Evolutionary conservation across 1,139 yeast species (phyloP), one percentile per base, ranked within the genome.

Genomic region (Sugiyamaella paludigena): DNA sequence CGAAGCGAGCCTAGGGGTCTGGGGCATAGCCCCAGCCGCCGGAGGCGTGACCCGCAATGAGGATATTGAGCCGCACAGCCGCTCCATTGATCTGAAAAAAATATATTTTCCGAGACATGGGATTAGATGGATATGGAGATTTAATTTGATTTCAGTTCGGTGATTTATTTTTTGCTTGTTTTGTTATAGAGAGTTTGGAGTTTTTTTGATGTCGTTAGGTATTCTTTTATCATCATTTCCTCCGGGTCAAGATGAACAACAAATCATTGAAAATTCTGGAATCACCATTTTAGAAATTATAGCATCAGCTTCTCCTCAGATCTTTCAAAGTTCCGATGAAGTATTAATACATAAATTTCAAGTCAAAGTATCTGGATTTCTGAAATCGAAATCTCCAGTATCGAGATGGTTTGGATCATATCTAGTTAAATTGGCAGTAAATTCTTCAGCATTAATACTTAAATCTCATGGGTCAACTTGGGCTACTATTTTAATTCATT

Each of bases 401-500:
- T 55, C 56, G 10, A 58, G 71, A 27, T 66, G 69, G 53, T 61
- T 64, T 45, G 75, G 70, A 1, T 63, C 68, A 11, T 59, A 61
- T 40, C 47, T 70, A 19, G 70, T 65, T 8, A 53, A 60, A 7
- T 53, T 55, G 1, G 58, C 69, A 1, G 55, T 66, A 12, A 56
- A 54, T 10, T 51, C 31, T 62, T 64, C 53, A 40, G 66, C 70
- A 63, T 58, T 57, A 7, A 55, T 64, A 40, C 49, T 70, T 32
- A 61, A 60, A 40, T 53, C 65, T 40, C 83, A 84, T 52, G 94
- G 95, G 1, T 68, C 73, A 2, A 67, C 73, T 9, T 76, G 88
- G 63, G 73, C 85, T 36, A 74, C 73, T 30, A 73, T 77, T 53
- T 61, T 88, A 54, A 61, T 81, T 56, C 76, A 84, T 63, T 70